Evolutionary conservation across 352 stramenopile genomes (phyloP).

Genomic region (Globisporangium nagaii): DNA sequence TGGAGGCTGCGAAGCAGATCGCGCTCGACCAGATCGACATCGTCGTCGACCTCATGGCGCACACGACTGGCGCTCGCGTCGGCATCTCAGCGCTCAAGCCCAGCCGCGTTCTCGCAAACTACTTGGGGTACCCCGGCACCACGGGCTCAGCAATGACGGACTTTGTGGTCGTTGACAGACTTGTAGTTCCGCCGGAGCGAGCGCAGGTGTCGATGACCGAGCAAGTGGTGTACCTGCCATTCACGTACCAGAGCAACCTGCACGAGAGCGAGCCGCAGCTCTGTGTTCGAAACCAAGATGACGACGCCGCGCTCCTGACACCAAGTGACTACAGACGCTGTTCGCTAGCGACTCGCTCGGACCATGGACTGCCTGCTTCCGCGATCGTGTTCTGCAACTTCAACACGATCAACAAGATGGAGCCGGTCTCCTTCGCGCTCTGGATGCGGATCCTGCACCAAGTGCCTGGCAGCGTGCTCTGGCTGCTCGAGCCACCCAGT

Average conservation of each 20-base stretch:
- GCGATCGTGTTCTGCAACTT: slow-evolving; percentile 88
- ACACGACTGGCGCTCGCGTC: slow-evolving; percentile 79
- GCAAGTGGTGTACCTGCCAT: slow-evolving; percentile 83
- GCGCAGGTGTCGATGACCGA: slow-evolving; percentile 59
- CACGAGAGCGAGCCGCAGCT: slow-evolving; percentile 31
- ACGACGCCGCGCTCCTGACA: too few relatives aligned
- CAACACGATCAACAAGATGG: slow-evolving; percentile 94
- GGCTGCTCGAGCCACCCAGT: slow-evolving; percentile 60
- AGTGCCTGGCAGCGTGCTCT: slow-evolving; percentile 82
- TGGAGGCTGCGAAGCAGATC: slow-evolving; percentile 52
- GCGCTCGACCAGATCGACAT: slow-evolving; percentile 65
- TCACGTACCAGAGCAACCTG: slow-evolving; percentile 90
- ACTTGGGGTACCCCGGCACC: slow-evolving; percentile 89
- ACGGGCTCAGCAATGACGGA: slow-evolving; percentile 70
- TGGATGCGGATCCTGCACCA: slow-evolving; percentile 89
- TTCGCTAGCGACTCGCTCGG: slow-evolving; percentile 11
- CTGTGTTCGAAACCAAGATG: too few relatives aligned
- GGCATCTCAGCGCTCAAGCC: slow-evolving; percentile 57
- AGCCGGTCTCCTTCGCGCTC: slow-evolving; percentile 75
- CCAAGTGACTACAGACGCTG: slow-evolving; percentile 1
- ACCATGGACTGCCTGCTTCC: slow-evolving; percentile 24
- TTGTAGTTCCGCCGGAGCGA: slow-evolving; percentile 53
- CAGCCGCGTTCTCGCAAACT: slow-evolving; percentile 77
- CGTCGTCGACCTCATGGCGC: slow-evolving; percentile 89
- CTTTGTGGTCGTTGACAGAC: slow-evolving; percentile 71